Evolutionary conservation across 306 rosid species (phyloP).

Genomic region (Notholithocarpus densiflorus): DNA sequence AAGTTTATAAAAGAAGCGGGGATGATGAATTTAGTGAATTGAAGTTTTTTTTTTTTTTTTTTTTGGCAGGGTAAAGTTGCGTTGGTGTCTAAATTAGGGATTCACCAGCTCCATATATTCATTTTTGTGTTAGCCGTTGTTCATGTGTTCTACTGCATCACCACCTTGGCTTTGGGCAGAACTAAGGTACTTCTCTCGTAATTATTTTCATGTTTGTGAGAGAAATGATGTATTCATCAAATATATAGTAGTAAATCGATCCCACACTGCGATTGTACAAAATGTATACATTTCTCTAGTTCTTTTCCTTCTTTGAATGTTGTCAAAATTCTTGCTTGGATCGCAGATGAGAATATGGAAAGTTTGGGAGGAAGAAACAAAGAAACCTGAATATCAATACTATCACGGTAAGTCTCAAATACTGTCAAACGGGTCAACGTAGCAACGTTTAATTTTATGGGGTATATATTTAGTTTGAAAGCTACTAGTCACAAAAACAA

Average conservation of each 20-base stretch:
- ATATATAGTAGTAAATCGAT: too few species aligned
- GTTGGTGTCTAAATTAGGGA: conserved; percentile 70
- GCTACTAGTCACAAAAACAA: too few species aligned
- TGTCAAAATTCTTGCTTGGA: conserved; percentile 2
- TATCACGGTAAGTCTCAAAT: conserved; percentile 27
- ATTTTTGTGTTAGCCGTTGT: conserved; percentile 62
- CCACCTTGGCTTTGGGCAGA: conserved; percentile 61
- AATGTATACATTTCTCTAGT: too few species aligned
- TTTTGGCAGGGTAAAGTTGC: conserved; percentile 55
- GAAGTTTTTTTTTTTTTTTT: neutral
- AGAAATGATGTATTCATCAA: too few species aligned
- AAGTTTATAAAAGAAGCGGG: too few species aligned
- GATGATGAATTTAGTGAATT: neutral
- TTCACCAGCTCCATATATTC: conserved; percentile 87
- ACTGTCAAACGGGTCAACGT: neutral
- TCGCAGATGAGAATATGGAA: conserved; percentile 76
- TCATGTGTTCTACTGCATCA: conserved; percentile 67
- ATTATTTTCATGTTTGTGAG: too few species aligned
- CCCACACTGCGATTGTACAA: too few species aligned
- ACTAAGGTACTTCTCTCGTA: conserved; percentile 41
- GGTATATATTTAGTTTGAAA: too few species aligned
- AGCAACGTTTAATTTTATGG: too few species aligned
- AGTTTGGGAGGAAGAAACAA: conserved; percentile 76
- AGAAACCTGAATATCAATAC: conserved; percentile 41
- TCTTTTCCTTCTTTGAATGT: neutral